Evolutionary conservation across 768 basidiomycete species (phyloP), one percentile per base, ranked within the genome.

Genomic region (Rhodotorula toruloides): DNA sequence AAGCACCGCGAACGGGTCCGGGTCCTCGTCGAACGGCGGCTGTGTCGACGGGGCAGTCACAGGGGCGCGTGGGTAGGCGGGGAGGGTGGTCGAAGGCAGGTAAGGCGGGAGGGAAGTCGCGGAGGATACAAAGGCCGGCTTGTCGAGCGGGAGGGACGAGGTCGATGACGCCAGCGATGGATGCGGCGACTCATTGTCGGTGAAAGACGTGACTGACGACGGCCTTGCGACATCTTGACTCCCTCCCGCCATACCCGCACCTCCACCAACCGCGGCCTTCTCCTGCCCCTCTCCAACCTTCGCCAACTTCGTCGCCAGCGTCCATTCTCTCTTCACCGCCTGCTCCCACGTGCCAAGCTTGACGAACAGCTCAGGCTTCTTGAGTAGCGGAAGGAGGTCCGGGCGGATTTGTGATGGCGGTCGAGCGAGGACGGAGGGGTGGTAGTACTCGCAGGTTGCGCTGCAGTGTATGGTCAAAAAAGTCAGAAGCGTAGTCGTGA

Each of bases 361-460:
- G n/a, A 19, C 36, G 11, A 48, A 29, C n/a, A 48, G 36, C 16
- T 10, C 21, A 4, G 2, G 2, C 19, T 5, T 4, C 22, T 2
- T 6, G 4, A 59, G 27, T 17, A 50, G 19, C 0, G 37, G 16
- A 5, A 7, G n/a, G 29, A 59, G 48, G n/a, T 32, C 82, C 25
- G 14, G n/a, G 40, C 65, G 65, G 29, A 67, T 54, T 22, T 67
- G 59, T 9, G 54, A 14, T 4, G 13, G 25, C 3, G 59, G 54
- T 27, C 58, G 65, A 2, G 25, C 21, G 12, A 44, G 32, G 39
- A 67, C 36, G 0, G 65, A 67, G 9, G 27, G 11, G 49, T 67
- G 65, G 12, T 57, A 31, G 43, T 0, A 25, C 29, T 67, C 34
- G 34, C 46, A 39, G 10, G 65, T 61, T 12, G 14, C 13, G 8